These are phyloP conservation scores for Parasitella parasitica DNA, from an alignment of 371 early-diverging fungal genomes.

Conservation along the genomic window DNA sequence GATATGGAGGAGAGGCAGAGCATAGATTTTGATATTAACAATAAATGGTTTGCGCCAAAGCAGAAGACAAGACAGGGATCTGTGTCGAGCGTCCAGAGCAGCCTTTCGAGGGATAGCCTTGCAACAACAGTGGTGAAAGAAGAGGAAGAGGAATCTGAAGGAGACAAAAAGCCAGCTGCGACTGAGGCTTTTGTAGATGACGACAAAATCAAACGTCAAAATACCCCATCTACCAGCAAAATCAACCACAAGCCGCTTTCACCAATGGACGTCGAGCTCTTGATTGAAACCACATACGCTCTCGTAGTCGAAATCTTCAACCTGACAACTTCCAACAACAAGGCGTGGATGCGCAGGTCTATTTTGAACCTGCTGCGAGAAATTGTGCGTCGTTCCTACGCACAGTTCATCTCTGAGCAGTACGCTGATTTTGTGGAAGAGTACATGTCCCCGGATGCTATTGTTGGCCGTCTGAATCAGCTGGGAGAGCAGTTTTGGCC, in stretches of 20 bases:
- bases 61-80: constrained; percentile 29
- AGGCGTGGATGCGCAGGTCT: constrained; percentile 49
- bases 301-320: constrained; percentile 48
- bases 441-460: constrained; percentile 37
- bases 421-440: constrained; percentile 38
- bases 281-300: constrained; percentile 52
- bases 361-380: constrained; percentile 42
- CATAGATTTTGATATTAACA: neutral
- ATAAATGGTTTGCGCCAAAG: constrained; percentile 14
- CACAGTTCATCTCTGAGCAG: constrained; percentile 41
- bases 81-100: constrained; percentile 22
- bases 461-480: constrained; percentile 25
- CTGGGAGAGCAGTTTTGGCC: constrained; percentile 43
- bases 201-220: neutral
- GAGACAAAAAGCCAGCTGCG: neutral
- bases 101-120: neutral
- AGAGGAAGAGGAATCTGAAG: neutral
- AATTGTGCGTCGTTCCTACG: constrained; percentile 48
- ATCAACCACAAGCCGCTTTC: constrained; percentile 18
- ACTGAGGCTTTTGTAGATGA: neutral
- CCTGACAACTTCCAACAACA: constrained; percentile 43
- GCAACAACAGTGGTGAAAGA: neutral
- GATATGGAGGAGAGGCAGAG: neutral
- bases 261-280: constrained; percentile 42
- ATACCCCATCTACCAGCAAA: neutral